Evolutionary conservation across 2,329 filamentous ascomycete species (phyloP), one percentile per base, ranked within the genome.

Genomic region (Sporothrix luriei): DNA sequence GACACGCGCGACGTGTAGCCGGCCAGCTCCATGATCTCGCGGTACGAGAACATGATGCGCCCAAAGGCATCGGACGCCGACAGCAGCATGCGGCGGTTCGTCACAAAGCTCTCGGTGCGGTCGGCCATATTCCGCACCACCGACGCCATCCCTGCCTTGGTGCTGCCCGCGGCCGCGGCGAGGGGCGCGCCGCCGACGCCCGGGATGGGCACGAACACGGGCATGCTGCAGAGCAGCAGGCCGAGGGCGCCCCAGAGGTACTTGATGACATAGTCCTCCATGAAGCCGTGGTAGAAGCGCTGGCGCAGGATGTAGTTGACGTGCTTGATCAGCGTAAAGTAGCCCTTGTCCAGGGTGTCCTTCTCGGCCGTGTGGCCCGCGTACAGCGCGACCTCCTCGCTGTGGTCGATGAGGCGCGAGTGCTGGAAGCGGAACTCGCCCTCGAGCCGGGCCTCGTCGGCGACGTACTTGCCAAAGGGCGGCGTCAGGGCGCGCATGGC

Each of bases 191-290:
- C 14, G 83, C 82, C 55, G 85, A 89, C 84, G 1, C 91, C 91
- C 0, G 94, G 93, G 21, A 97, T 86, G 79, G 94, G 94, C 84
- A 99, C 91, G 79, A 99, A 99, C 2, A 98, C 94, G 0, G 95
- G 95, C 0, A 97, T 89, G 79, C 93, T 96, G 83, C 95, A 99
- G 11, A 99, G 88, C 73, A 97, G 80, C 73, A 99, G 85, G 1
- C 95, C 95, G 55, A 99, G 80, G 2, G 95, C 94, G 52, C 95
- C 95, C 95, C 95, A 99, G 80, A 98, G 95, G 78, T 99, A 99
- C 80, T 99, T 99, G 80, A 99, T 97, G 70, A 98, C 93, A 79
- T 97, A 99, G 79, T 99, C 95, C 78, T 99, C 95, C 94, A 98
- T 97, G 76, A 99, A 90, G n/a, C 94, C 94, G 78, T 99, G 94